Percentiles rank a stretch among this genome's conserved stretches.
Conservation (phyloP, 1,284 basidiomycete genomes). For the Papiliotrema flavescens region DNA sequence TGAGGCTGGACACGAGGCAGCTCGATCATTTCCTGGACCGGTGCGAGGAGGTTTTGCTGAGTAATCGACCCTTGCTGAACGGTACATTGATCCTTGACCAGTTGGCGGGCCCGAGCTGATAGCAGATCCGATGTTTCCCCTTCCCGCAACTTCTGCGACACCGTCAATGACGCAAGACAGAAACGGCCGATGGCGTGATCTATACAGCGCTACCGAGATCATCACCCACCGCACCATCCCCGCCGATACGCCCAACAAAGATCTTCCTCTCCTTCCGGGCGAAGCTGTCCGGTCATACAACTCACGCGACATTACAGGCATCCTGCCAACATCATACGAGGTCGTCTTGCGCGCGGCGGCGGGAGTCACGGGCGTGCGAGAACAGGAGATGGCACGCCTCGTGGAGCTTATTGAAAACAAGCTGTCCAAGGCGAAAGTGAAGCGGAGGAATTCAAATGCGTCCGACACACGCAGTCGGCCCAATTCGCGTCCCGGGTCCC, state of each 20-base stretch:
- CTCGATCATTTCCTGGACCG: constrained; percentile 34
- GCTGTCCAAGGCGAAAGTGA: constrained; percentile 16
- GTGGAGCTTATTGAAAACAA: constrained; percentile 34
- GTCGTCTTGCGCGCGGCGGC: constrained; percentile 27
- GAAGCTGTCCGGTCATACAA: constrained; percentile 29
- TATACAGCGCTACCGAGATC: neutral
- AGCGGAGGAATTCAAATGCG: too few relatives aligned
- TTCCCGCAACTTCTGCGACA: neutral
- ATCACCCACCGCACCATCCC: neutral
- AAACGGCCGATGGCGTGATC: neutral
- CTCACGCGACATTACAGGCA: constrained; percentile 21
- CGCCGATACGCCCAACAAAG: constrained; percentile 9
- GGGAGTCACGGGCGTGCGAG: constrained; percentile 27
- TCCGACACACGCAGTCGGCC: too few relatives aligned
- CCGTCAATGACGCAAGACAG: neutral
- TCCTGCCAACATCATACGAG: constrained; percentile 26
- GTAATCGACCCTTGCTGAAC: constrained; percentile 15
- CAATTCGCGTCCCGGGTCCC: neutral
- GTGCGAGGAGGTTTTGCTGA: constrained; percentile 29
- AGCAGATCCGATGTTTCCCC: neutral
- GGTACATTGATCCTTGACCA: constrained; percentile 5
- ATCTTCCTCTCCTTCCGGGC: constrained; percentile 36
- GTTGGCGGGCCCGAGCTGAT: neutral
- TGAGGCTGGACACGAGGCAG: constrained; percentile 22
- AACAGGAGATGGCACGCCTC: constrained; percentile 14